Evolutionary conservation across 306 rosid species (phyloP).

Genomic region (Citrullus mucosospermus): DNA sequence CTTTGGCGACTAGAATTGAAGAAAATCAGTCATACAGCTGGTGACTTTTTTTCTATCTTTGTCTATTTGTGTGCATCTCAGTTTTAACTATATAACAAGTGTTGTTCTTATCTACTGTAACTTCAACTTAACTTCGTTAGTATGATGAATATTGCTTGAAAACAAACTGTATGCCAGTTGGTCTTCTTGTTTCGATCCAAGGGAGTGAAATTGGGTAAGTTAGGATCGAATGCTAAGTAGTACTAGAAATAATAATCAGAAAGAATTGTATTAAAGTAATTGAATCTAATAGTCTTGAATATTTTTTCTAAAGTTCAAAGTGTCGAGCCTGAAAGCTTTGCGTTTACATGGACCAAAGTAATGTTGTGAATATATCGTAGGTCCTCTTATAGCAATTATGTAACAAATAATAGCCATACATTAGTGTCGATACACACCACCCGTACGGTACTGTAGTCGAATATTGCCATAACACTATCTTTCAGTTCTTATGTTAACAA

Average conservation of each 20-base stretch:
- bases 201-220: background rate
- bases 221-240: background rate
- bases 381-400: background rate
- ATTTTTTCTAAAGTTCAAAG: background rate
- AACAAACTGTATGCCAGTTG: background rate
- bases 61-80: background rate
- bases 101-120: background rate
- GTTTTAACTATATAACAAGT: background rate
- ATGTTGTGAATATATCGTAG: background rate
- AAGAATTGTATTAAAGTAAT: background rate
- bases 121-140: background rate
- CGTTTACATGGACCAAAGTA: background rate
- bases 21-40: slow-evolving; percentile 78
- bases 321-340: background rate
- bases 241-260: background rate
- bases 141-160: background rate
- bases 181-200: background rate
- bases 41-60: slow-evolving; percentile 16
- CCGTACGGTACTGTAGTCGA: background rate
- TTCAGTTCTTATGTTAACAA: background rate
- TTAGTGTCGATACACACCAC: background rate
- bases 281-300: background rate
- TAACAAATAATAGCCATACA: background rate
- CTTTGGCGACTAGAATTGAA: slow-evolving; percentile 80
- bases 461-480: background rate